phyloP scores from a whole-genome alignment of 2,329 filamentous ascomycete species.

The Trichocomaceae sp. region DNA sequence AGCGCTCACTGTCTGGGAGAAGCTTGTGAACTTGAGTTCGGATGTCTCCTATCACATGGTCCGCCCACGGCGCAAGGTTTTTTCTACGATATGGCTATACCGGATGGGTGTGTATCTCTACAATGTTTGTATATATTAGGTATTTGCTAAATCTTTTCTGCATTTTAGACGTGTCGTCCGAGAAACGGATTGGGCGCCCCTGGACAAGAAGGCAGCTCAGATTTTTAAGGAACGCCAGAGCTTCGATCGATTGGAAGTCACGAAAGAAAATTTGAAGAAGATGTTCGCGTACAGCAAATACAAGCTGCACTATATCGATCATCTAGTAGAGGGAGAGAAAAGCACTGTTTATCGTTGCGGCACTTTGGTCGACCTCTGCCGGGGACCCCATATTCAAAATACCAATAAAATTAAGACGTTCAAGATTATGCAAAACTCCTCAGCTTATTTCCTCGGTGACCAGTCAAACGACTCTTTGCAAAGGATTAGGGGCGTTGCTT shows the following conservation, averaged over 20 bases:
- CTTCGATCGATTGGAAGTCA: conserved; percentile 82
- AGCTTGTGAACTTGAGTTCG: conserved; percentile 81
- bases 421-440: conserved; percentile 79
- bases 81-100: conserved; percentile 93
- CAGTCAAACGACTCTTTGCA: conserved; percentile 91
- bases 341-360: conserved; percentile 95
- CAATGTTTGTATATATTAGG: background rate
- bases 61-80: conserved; percentile 88
- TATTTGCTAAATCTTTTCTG: background rate
- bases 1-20: conserved; percentile 95
- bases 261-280: conserved; percentile 84
- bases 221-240: conserved; percentile 96
- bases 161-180: conserved; percentile 55
- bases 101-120: conserved; percentile 48
- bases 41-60: conserved; percentile 87
- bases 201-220: conserved; percentile 72
- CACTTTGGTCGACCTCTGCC: conserved; percentile 88
- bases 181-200: conserved; percentile 71
- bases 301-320: conserved; percentile 95
- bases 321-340: conserved; percentile 84
- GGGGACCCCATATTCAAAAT: conserved; percentile 88
- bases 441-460: conserved; percentile 90
- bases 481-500: conserved; percentile 93
- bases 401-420: conserved; percentile 93
- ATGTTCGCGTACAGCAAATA: conserved; percentile 99